Conservation (phyloP, 257 asterid species). For the Oldenlandia corymbosa region DNA sequence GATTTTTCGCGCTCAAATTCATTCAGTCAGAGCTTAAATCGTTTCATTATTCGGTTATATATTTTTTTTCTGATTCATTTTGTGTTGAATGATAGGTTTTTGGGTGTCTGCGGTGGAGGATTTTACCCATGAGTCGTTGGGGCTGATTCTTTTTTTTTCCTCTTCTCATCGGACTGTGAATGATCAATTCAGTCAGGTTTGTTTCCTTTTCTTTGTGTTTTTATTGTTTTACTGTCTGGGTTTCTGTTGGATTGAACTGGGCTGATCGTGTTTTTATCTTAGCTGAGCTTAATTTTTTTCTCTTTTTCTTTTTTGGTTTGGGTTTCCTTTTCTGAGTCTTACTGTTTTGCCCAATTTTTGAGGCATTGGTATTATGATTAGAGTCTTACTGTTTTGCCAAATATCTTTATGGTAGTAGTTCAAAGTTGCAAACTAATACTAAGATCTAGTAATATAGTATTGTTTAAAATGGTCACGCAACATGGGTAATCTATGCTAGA, state of each 20-base stretch:
- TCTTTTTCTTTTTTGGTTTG: neutral
- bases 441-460: too few relatives aligned
- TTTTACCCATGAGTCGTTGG: neutral
- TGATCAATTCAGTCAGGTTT: neutral
- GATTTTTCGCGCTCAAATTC: slow-evolving; percentile 8
- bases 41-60: neutral
- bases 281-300: too few relatives aligned
- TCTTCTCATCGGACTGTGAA: slow-evolving; percentile 5
- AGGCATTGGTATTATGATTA: too few relatives aligned
- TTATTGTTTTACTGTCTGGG: neutral
- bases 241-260: neutral
- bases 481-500: too few relatives aligned
- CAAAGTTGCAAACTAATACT: too few relatives aligned
- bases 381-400: too few relatives aligned
- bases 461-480: too few relatives aligned
- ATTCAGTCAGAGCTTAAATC: neutral
- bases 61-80: neutral
- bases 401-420: too few relatives aligned
- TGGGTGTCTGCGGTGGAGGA: neutral
- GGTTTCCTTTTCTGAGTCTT: neutral
- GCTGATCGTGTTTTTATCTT: too few relatives aligned
- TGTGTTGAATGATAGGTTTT: slow-evolving; percentile 3
- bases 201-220: neutral
- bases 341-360: neutral
- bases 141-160: neutral